These are phyloP conservation scores for Macrolepiota fuliginosa DNA, from an alignment of 768 basidiomycete species.

Conservation along the genomic window DNA sequence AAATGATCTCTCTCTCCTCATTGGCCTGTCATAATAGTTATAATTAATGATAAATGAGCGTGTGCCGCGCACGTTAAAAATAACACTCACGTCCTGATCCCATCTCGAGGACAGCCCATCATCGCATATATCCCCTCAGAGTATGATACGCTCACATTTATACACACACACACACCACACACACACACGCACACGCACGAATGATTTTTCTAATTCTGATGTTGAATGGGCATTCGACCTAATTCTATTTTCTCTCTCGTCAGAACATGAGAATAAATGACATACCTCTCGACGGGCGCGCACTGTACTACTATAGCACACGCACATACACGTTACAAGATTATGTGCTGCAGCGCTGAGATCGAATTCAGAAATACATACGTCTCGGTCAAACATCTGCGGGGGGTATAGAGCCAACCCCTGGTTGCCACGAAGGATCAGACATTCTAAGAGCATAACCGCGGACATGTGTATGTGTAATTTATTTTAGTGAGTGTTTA, in stretches of 20 bases:
- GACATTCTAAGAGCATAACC: neutral
- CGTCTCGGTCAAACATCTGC: too few relatives aligned
- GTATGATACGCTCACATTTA: neutral
- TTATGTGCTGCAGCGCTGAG: too few relatives aligned
- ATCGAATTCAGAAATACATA: too few relatives aligned
- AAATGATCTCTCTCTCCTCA: neutral
- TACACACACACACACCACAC: too few relatives aligned
- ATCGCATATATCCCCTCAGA: neutral
- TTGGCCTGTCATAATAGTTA: neutral
- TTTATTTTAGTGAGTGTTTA: neutral
- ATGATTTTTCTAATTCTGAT: neutral
- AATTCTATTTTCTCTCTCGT: too few relatives aligned
- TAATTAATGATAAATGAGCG: constrained; percentile 1
- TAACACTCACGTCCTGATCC: neutral
- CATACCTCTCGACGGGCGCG: too few relatives aligned
- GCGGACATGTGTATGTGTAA: neutral
- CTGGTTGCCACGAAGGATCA: neutral
- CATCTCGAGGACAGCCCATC: neutral
- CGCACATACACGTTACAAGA: too few relatives aligned
- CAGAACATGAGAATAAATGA: neutral
- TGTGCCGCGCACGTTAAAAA: neutral
- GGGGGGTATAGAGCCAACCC: neutral
- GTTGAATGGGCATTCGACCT: too few relatives aligned
- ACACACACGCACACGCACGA: too few relatives aligned
- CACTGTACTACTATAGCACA: too few relatives aligned